These are phyloP conservation scores for Fusarium oligoseptatum DNA, from an alignment of 2,329 filamentous ascomycete species.

Conservation along the genomic window DNA sequence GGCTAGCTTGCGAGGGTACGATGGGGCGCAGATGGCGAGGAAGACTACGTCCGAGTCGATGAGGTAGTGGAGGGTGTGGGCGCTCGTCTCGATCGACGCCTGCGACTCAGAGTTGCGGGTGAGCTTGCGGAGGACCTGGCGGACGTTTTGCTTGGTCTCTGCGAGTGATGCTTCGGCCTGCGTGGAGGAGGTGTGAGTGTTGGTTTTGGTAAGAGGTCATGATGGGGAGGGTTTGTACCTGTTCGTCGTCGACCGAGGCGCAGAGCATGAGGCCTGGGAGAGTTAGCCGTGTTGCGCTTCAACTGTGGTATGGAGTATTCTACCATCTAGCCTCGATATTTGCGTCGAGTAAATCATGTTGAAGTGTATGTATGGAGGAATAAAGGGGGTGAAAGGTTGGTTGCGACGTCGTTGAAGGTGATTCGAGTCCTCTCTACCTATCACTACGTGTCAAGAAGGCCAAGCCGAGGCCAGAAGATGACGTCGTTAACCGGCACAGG, in stretches of 20 bases:
- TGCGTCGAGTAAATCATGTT: constrained; percentile 91
- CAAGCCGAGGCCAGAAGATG: constrained; percentile 21
- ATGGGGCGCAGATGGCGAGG: constrained; percentile 91
- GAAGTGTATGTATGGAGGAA: constrained; percentile 3
- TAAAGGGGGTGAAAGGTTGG: constrained; percentile 5
- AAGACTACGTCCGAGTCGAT: constrained; percentile 88
- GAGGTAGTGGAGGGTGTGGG: constrained; percentile 90
- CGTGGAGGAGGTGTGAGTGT: constrained; percentile 3
- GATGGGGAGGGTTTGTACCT: constrained; percentile 62
- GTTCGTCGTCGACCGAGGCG: constrained; percentile 92
- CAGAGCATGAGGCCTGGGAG: constrained; percentile 88
- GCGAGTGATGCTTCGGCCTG: constrained; percentile 78
- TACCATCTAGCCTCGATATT: constrained; percentile 93
- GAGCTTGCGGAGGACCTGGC: constrained; percentile 89
- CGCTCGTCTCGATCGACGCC: constrained; percentile 88
- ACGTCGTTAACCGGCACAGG: constrained; percentile 25
- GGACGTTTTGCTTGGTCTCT: constrained; percentile 91
- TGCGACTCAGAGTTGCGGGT: constrained; percentile 91
- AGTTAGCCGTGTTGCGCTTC: constrained; percentile 31
- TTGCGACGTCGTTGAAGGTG: constrained; percentile 22
- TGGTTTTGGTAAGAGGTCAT: not conserved
- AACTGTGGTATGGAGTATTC: constrained; percentile 16
- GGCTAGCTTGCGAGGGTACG: constrained; percentile 97
- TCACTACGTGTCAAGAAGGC: constrained; percentile 47
- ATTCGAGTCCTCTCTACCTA: constrained; percentile 18